Evolutionary conservation across 495 filamentous ascomycete species (phyloP).

Genomic region (Daldinia grandis): DNA sequence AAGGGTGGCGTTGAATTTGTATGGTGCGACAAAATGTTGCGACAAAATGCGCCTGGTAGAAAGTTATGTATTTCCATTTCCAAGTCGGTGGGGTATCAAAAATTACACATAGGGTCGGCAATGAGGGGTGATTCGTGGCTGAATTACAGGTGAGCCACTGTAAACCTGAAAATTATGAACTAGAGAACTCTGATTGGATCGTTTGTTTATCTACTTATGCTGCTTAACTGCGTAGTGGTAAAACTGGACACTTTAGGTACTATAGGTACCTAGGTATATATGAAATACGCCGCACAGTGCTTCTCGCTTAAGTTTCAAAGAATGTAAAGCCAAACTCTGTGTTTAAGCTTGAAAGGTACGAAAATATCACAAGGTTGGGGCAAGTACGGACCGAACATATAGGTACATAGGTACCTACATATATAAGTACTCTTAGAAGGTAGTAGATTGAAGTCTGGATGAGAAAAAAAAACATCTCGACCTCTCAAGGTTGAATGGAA

Average conservation of each 20-base stretch:
- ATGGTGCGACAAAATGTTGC: slow-evolving; percentile 8
- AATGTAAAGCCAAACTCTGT: neutral
- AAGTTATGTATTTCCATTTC: neutral
- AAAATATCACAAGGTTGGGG: neutral
- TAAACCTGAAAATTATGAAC: slow-evolving; percentile 38
- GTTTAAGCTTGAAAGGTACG: neutral
- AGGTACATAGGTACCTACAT: too few relatives aligned
- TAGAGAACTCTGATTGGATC: slow-evolving; percentile 21
- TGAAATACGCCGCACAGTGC: too few relatives aligned
- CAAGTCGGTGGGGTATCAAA: slow-evolving; percentile 36
- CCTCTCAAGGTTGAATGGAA: neutral
- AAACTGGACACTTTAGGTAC: neutral
- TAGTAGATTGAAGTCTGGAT: too few relatives aligned
- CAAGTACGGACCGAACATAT: neutral
- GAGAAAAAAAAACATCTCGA: neutral
- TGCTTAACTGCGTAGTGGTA: neutral
- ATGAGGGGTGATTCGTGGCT: slow-evolving; percentile 35
- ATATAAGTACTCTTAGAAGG: too few relatives aligned
- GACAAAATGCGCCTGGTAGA: slow-evolving; percentile 39
- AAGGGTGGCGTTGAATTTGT: neutral
- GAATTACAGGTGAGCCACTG: slow-evolving; percentile 26
- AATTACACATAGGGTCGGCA: slow-evolving; percentile 33
- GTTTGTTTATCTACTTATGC: neutral
- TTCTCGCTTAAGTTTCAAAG: too few relatives aligned
- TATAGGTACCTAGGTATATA: neutral